Evolutionary conservation across 2,329 filamentous ascomycete genomes (phyloP).

Genomic region (Thermoascus crustaceus): DNA sequence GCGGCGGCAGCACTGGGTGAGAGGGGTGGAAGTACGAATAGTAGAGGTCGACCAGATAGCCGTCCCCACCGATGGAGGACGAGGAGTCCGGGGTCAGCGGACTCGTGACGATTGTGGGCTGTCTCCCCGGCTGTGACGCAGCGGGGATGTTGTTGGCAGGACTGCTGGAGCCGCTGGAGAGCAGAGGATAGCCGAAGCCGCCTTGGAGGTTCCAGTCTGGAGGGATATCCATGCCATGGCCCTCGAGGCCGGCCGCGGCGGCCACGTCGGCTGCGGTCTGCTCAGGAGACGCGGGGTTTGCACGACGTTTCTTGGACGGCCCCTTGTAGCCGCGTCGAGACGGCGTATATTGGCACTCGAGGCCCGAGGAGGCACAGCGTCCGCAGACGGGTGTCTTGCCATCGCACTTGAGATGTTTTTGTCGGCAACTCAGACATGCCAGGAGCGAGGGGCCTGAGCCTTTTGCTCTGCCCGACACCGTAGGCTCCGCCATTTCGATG

Average conservation of each 20-base stretch:
- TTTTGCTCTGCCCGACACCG: conserved; percentile 16
- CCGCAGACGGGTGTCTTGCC: conserved; percentile 57
- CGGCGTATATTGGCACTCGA: conserved; percentile 62
- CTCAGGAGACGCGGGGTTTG: conserved; percentile 25
- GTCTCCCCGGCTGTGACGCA: not conserved
- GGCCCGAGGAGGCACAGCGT: conserved; percentile 52
- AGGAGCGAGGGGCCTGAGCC: conserved; percentile 30
- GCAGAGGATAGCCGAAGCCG: conserved; percentile 17
- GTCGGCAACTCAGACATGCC: conserved; percentile 42
- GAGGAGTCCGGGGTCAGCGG: conserved; percentile 31
- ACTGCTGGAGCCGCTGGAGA: conserved; percentile 18
- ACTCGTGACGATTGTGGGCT: conserved; percentile 7
- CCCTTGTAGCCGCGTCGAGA: conserved; percentile 70
- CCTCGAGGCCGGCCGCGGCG: too few species aligned
- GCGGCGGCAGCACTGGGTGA: conserved; percentile 50
- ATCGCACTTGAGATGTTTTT: conserved; percentile 69
- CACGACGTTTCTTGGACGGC: conserved; percentile 44
- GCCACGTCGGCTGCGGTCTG: conserved; percentile 45
- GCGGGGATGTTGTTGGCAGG: conserved; percentile 9
- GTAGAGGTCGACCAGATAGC: conserved; percentile 44
- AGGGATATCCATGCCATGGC: conserved; percentile 26
- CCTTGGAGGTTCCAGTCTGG: conserved; percentile 34
- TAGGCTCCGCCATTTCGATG: too few species aligned
- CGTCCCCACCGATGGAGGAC: conserved; percentile 24
- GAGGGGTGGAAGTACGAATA: conserved; percentile 49